Conservation (phyloP, 139 green algal genomes). For the Coccomyxa sp. region DNA sequence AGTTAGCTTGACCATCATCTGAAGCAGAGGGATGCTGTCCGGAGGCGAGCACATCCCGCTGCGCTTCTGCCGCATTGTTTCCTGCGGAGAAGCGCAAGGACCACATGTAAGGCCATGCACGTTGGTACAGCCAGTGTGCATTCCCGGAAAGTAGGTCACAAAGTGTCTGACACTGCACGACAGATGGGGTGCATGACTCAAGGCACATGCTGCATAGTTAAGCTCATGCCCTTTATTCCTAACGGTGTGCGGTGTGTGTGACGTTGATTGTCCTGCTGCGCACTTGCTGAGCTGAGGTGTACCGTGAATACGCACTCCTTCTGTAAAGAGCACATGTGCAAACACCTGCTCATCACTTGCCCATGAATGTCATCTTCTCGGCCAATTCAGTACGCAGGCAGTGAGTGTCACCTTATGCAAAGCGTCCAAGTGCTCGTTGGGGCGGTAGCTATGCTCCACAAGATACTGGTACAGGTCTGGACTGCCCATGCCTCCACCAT, state of each 20-base stretch:
- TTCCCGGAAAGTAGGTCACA: not conserved
- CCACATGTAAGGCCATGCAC: not conserved
- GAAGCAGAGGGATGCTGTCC: conserved; percentile 8
- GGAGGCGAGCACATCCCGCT: not conserved
- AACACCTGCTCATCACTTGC: not conserved
- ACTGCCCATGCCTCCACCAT: not conserved
- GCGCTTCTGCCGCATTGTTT: not conserved
- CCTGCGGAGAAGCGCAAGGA: no score
- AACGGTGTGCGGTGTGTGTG: no score
- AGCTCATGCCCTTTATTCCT: not conserved
- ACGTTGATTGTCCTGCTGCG: no score
- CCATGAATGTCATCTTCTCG: not conserved
- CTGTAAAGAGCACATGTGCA: not conserved
- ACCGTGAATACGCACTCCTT: not conserved
- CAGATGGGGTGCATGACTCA: not conserved
- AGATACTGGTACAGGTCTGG: not conserved
- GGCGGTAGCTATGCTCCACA: not conserved
- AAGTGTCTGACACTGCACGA: no score
- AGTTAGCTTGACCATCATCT: conserved; percentile 1
- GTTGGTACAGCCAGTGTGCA: not conserved
- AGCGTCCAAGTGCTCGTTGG: not conserved
- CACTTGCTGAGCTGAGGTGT: not conserved
- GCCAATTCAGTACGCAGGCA: not conserved
- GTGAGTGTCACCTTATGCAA: not conserved
- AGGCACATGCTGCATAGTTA: not conserved